Percentiles rank a stretch among this genome's conserved stretches.
Evolutionary conservation across 1,284 basidiomycete species (phyloP).

Genomic region (Ganoderma lucidum): DNA sequence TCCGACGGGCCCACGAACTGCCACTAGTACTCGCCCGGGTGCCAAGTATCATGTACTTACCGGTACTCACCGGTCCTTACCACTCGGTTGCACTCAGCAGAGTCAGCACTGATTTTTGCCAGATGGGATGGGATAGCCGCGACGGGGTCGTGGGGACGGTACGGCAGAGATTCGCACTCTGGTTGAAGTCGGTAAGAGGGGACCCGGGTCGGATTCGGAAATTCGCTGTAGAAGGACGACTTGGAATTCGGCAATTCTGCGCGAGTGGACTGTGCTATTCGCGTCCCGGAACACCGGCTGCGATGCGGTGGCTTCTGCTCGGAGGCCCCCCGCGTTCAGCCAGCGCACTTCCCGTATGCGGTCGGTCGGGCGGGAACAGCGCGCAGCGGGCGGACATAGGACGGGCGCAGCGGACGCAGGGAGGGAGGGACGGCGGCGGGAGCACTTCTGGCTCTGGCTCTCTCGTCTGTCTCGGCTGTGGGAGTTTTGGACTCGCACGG

Average conservation of each 20-base stretch:
- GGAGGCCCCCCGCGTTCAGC: slow-evolving; percentile 1
- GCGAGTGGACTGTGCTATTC: neutral
- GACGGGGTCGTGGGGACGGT: slow-evolving; percentile 2
- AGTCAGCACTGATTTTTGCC: neutral
- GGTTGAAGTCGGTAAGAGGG: neutral
- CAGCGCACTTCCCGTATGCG: neutral
- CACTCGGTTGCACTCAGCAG: too few species aligned
- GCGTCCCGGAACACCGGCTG: slow-evolving; percentile 1
- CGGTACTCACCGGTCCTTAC: too few species aligned
- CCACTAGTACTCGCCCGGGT: neutral
- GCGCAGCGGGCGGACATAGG: slow-evolving; percentile 8
- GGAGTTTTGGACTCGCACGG: neutral
- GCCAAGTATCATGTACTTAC: neutral
- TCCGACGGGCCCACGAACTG: slow-evolving; percentile 1
- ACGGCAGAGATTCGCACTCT: neutral
- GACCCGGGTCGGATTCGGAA: slow-evolving; percentile 2
- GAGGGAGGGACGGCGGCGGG: neutral
- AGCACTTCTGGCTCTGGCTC: slow-evolving; percentile 1
- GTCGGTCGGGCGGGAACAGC: slow-evolving; percentile 4
- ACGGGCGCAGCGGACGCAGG: neutral
- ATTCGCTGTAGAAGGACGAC: slow-evolving; percentile 10
- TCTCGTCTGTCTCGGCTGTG: neutral
- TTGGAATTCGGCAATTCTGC: slow-evolving; percentile 2
- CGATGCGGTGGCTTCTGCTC: slow-evolving; percentile 6
- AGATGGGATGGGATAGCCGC: slow-evolving; percentile 2